Percentiles rank a stretch among this genome's conserved stretches.
Evolutionary conservation across 129 eudicot species (phyloP).

Genomic region (Flaveria sonorensis): DNA sequence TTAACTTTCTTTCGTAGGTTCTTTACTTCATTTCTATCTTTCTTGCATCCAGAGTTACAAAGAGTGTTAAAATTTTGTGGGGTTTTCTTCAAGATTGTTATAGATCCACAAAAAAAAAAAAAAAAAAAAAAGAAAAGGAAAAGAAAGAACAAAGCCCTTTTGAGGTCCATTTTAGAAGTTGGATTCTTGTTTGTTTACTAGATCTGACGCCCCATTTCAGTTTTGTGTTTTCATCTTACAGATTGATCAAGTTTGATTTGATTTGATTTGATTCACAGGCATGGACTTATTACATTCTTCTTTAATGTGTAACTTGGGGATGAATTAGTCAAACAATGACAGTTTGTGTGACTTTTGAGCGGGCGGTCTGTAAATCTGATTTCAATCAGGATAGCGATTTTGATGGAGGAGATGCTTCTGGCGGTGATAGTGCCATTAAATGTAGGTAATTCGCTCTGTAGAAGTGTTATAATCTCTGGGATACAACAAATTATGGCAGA

Average conservation of each 20-base stretch:
- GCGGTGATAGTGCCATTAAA: conserved; percentile 60
- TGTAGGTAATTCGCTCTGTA: conserved; percentile 52
- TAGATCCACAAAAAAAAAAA: no score
- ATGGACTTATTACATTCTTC: conserved; percentile 34
- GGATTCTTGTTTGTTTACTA: conserved; percentile 38
- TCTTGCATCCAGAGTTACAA: conserved; percentile 38
- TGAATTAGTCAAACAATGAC: conserved; percentile 75
- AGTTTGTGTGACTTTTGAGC: conserved; percentile 46
- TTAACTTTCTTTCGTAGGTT: conserved; percentile 48
- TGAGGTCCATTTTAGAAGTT: conserved; percentile 37
- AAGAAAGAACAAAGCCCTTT: conserved; percentile 17
- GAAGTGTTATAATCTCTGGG: conserved; percentile 34
- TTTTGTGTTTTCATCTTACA: conserved; percentile 1
- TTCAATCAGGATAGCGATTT: conserved; percentile 48
- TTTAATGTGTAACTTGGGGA: conserved; percentile 35
- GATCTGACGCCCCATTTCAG: conserved; percentile 45
- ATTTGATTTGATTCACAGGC: conserved; percentile 25
- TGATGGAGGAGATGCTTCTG: conserved; percentile 67
- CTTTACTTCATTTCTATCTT: conserved; percentile 29
- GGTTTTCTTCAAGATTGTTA: conserved; percentile 16
- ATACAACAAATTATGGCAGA: conserved; percentile 52
- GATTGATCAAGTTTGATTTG: conserved; percentile 13
- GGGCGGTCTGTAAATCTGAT: conserved; percentile 46
- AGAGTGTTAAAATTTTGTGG: conserved; percentile 35
- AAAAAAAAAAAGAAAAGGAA: no score